These are phyloP conservation scores for Candida dajiaensis DNA, from an alignment of 805 yeast genomes.

Conservation along the genomic window DNA sequence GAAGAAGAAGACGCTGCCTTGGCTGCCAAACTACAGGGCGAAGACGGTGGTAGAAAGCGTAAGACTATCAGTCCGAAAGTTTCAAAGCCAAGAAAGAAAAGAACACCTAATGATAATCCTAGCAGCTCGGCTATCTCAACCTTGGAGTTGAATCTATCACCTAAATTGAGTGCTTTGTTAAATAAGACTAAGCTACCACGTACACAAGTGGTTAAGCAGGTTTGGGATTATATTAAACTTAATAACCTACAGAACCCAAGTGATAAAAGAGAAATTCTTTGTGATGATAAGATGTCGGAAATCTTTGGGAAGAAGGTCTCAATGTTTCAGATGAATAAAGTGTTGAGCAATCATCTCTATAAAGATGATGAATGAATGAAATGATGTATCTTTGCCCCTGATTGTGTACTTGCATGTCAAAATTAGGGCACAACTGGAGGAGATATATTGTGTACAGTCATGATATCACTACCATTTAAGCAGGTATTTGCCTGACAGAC, in stretches of 20 bases:
- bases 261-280: conserved; percentile 57
- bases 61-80: conserved; percentile 6
- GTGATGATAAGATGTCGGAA: conserved; percentile 51
- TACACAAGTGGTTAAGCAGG: conserved; percentile 60
- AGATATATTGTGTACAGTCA: no score
- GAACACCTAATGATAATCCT: conserved; percentile 6
- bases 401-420: no score
- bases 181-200: conserved; percentile 45
- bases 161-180: conserved; percentile 44
- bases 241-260: conserved; percentile 59
- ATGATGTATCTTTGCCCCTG: background rate
- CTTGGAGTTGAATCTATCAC: conserved; percentile 42
- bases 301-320: conserved; percentile 57
- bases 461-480: no score
- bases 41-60: conserved; percentile 16
- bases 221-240: conserved; percentile 68
- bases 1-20: conserved; percentile 44
- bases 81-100: conserved; percentile 10
- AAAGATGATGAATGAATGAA: conserved; percentile 24
- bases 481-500: no score
- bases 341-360: conserved; percentile 45
- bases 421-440: no score
- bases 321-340: conserved; percentile 53
- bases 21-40: conserved; percentile 42
- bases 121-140: conserved; percentile 26